Base-by-base conservation (phyloP, 257 asterid genomes). In the Forsythia suspensa region DNA sequence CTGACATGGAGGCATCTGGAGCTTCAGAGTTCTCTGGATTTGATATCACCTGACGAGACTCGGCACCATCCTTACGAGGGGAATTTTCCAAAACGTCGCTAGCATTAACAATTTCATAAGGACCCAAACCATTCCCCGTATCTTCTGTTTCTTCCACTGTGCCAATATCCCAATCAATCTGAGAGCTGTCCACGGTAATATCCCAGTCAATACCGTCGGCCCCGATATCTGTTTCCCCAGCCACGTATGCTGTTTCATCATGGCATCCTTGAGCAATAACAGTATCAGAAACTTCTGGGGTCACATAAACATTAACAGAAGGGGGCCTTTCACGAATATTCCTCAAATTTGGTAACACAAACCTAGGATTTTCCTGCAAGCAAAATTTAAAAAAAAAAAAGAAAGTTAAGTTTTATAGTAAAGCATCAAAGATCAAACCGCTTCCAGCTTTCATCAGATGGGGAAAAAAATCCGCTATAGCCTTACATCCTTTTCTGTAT, bases 91-190 rank as follows among this genome's bases (percentile, higher is more conserved):
- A 51, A 76, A 84, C 77, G 84, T 95, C 97, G 80, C 94, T 91
- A 75, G 95, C 98, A 88, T 94, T 87, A 55, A 95, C 91, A 70
- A 95, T 95, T 87, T 95, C 98, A 80, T 93, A 95, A 12, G 97
- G 97, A 77, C 98, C 99, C 80, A 95, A 85, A 37, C 97, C 99
- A 78, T 91, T 89, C 70, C 95, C 97, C 67, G 82, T 90, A 75
- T 91, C 97, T 77, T 91, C 99, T 8, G 93, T 85, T 84, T 84
- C 90, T 81, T 91, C 94, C 70, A 85, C 82, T n/a, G 88, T 82
- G 71, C 96, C 93, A 73, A 93, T 90, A 87, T 91, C 97, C 97
- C 98, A 95, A 86, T 95, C 97, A 82, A 95, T 93, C 77, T 91
- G 93, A 74, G 96, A 81, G 90, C 92, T 95, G 52, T 89, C 98